A percentile compares a stretch with the other conserved stretches of the same genome.
These are phyloP conservation scores for Fomitopsis palustris DNA, from an alignment of 1,284 basidiomycete species.

Conservation along the genomic window DNA sequence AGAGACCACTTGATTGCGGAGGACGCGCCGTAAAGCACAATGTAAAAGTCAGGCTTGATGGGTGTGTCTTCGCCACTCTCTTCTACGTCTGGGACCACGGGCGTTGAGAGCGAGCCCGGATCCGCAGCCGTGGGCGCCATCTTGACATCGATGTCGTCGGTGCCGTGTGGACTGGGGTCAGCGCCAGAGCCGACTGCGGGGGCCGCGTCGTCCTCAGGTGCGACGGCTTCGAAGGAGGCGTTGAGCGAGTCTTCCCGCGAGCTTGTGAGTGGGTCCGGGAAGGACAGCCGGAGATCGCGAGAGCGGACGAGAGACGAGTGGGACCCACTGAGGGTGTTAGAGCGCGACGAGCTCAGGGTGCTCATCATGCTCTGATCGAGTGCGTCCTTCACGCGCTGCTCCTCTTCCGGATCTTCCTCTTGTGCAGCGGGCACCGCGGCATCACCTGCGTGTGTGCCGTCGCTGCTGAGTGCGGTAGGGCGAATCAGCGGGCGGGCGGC, in stretches of 20 bases:
- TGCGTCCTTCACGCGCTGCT: slow-evolving; percentile 62
- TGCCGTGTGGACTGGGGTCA: slow-evolving; percentile 1
- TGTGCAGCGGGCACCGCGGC: slow-evolving; percentile 4
- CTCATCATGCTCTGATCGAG: slow-evolving; percentile 77
- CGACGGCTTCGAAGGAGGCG: slow-evolving; percentile 47
- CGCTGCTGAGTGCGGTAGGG: slow-evolving; percentile 23
- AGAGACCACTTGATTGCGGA: slow-evolving; percentile 55
- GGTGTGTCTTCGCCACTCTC: slow-evolving; percentile 18
- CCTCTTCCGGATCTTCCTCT: slow-evolving; percentile 44
- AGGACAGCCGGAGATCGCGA: slow-evolving; percentile 70
- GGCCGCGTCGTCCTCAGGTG: slow-evolving; percentile 16
- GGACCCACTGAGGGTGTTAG: slow-evolving; percentile 35
- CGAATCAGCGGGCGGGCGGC: slow-evolving; percentile 16
- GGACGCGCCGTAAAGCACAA: slow-evolving; percentile 60
- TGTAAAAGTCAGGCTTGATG: slow-evolving; percentile 42
- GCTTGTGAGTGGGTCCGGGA: slow-evolving; percentile 73
- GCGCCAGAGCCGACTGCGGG: slow-evolving; percentile 14
- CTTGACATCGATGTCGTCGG: slow-evolving; percentile 5
- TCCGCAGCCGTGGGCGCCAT: slow-evolving; percentile 27
- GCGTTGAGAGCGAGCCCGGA: slow-evolving; percentile 35
- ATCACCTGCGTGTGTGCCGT: slow-evolving; percentile 17
- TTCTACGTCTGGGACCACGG: slow-evolving; percentile 32
- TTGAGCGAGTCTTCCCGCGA: slow-evolving; percentile 51
- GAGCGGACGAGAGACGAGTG: slow-evolving; percentile 52
- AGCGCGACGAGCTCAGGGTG: slow-evolving; percentile 53